phyloP scores from a whole-genome alignment of 2,329 filamentous ascomycete species.

The Gyromitra esculenta region DNA sequence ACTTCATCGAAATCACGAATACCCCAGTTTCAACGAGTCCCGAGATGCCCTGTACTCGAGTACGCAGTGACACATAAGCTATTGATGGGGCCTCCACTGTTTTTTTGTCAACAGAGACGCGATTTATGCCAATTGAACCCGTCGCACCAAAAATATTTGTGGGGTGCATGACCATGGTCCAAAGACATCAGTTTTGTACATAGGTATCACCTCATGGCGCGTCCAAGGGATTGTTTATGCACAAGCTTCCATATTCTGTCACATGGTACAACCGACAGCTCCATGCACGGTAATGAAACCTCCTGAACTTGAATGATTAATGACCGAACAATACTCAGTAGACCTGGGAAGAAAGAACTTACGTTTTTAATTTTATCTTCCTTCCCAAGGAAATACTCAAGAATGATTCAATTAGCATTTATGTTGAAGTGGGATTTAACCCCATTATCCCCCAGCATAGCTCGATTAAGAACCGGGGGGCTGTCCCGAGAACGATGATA shows the following conservation, averaged over 20 bases:
- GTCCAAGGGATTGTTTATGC: conserved; percentile 17
- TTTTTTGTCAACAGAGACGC: no score
- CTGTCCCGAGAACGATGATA: no score
- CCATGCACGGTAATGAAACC: not conserved
- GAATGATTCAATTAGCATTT: no score
- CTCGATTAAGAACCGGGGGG: no score
- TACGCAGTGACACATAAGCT: no score
- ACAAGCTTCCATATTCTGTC: conserved; percentile 27
- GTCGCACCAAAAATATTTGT: not conserved
- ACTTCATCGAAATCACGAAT: conserved; percentile 7
- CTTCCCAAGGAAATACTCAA: no score
- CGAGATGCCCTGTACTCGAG: not conserved
- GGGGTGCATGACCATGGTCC: conserved; percentile 6
- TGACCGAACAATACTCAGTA: not conserved
- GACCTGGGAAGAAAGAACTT: not conserved
- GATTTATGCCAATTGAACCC: not conserved
- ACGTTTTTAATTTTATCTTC: not conserved
- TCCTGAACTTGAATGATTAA: not conserved
- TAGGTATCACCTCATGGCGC: conserved; percentile 45
- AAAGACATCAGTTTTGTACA: not conserved
- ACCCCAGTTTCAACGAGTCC: not conserved
- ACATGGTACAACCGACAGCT: conserved; percentile 30
- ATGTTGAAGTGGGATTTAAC: no score
- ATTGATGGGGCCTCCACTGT: no score
- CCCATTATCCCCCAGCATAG: no score